Base-by-base conservation (phyloP, 2,329 filamentous ascomycete species). In the Botrytis hyacinthi region DNA sequence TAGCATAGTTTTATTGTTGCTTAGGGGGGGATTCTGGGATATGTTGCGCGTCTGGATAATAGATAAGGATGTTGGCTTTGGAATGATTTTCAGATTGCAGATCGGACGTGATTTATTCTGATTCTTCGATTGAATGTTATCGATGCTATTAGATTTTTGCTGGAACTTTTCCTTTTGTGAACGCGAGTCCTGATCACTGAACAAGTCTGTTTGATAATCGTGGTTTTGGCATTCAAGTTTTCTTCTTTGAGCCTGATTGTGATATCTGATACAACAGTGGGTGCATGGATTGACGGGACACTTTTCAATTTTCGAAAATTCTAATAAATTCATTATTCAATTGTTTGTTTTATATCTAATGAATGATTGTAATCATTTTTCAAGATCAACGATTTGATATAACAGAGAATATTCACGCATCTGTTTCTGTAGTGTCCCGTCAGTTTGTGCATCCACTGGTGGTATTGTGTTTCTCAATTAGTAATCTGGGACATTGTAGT, bases 141-240 rank as follows among this genome's bases (percentile, higher is more conserved):
- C 26, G 48, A 16, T 54, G 26, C 48, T 54, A 5, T 54, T 54
- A n/a, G 10, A n/a, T 6, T 16, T 16, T 54, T 54, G 26, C 5
- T 12, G 5, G 5, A 6, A 3, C 2, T n/a, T 16, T 54, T n/a
- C 26, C n/a, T n/a, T 12, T 54, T 14, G 26, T 14, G 5, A n/a
- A 14, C 12, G 4, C 0, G 10, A n/a, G 1, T 51, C 14, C 10
- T 9, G 6, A 26, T 51, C 0, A 12, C n/a, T 51, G 48, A 6
- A n/a, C 4, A 14, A n/a, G 26, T 51, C 48, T 54, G 26, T 16
- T 54, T n/a, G 26, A n/a, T n/a, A 5, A 54, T 22, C 1, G 8
- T 7, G 2, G 26, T 54, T 5, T 54, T n/a, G 5, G 10, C 14
- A n/a, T 54, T 54, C 12, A 16, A 14, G 4, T n/a, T 6, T 14